These are phyloP conservation scores for Blastobotrys attinorum DNA, from an alignment of 805 yeast species.

Conservation along the genomic window DNA sequence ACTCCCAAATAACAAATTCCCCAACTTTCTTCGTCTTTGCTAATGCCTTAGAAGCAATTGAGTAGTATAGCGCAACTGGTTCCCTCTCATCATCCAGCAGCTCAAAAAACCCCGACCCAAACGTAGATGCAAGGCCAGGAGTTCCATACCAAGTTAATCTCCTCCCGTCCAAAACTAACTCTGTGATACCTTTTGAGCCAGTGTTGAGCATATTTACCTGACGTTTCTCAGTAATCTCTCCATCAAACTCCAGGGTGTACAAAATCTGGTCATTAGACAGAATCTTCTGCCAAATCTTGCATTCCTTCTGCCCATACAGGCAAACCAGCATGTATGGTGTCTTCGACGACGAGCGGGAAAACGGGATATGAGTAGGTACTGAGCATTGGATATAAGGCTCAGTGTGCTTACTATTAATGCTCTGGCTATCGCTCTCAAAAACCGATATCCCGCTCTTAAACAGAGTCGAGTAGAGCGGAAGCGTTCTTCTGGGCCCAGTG, in stretches of 20 bases:
- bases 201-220: background rate
- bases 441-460: background rate
- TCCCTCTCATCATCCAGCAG: background rate
- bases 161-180: background rate
- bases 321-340: background rate
- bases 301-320: background rate
- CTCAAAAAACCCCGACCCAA: slow-evolving; percentile 1
- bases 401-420: background rate
- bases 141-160: background rate
- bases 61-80: background rate
- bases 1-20: background rate
- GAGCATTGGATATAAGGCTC: background rate
- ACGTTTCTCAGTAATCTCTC: too few species aligned
- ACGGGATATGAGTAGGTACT: background rate
- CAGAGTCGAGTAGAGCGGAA: background rate
- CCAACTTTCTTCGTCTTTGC: background rate
- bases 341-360: background rate
- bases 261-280: background rate
- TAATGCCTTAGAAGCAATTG: background rate
- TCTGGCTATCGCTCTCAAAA: background rate
- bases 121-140: slow-evolving; percentile 1
- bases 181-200: background rate
- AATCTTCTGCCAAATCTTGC: background rate
- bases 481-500: background rate
- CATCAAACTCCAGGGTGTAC: background rate